Conservation (phyloP, 352 stramenopile genomes). For the Phytophthora crassamura region DNA sequence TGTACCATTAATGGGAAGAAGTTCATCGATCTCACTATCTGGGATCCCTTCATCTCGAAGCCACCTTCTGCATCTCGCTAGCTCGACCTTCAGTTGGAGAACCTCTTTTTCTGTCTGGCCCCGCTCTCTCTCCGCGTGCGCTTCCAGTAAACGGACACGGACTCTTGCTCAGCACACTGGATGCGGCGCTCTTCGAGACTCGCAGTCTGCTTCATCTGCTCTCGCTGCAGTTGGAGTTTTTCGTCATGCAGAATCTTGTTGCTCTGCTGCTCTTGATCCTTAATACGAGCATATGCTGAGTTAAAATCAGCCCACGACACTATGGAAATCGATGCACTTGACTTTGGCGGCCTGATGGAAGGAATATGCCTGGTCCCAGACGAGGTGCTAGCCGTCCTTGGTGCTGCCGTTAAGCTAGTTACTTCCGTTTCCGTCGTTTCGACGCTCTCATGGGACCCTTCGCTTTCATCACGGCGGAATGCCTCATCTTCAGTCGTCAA, state of each 20-base stretch:
- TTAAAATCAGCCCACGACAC: constrained; percentile 24
- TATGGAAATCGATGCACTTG: neutral
- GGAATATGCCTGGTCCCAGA: too few species aligned
- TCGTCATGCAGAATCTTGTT: constrained; percentile 9
- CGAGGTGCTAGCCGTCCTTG: too few species aligned
- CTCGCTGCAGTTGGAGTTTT: constrained; percentile 3
- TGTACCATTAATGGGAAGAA: constrained; percentile 11
- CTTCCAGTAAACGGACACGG: constrained; percentile 8
- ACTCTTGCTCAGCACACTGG: constrained; percentile 10
- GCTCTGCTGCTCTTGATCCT: constrained; percentile 7
- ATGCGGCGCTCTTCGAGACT: constrained; percentile 13
- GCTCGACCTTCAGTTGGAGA: constrained; percentile 13
- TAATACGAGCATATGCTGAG: neutral
- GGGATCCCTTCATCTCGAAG: constrained; percentile 24
- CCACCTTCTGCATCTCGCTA: constrained; percentile 11
- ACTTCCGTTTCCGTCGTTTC: neutral
- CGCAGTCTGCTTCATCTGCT: constrained; percentile 6
- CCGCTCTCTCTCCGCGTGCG: constrained; percentile 5
- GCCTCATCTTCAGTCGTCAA: constrained; percentile 18
- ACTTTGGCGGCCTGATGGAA: neutral
- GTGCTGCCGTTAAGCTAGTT: neutral
- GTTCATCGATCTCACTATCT: constrained; percentile 26
- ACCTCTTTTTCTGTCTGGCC: constrained; percentile 10
- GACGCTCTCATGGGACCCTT: neutral
- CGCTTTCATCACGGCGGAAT: neutral